Evolutionary conservation across 345 rosid species (phyloP), one percentile per base, ranked within the genome.

Genomic region (Balakata baccata): DNA sequence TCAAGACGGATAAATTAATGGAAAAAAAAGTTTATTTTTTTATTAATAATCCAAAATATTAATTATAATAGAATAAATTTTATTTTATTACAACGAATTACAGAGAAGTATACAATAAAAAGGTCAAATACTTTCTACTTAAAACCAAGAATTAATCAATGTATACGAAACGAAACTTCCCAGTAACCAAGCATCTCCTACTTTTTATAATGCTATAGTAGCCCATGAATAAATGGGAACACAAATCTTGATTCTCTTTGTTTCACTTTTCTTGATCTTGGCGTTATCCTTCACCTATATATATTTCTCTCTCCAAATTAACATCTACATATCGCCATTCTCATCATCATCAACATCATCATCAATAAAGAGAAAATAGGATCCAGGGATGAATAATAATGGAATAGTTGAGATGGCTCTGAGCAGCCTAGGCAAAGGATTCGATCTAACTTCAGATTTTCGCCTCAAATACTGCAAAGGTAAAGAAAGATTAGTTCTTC

Each of bases 401-500:
- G 77, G 64, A 46, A 76, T 78, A 47, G 84, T 87, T 22, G 89
- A 90, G 72, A 79, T 56, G 68, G 96, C 89, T 71, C 58, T 92
- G 4, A 81, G 77, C 72, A 85, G 97, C 86, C 84, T 95, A 0
- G 99, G 99, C 6, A 89, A 61, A 85, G 99, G 99, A 0, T 92
- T 95, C 71, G 99, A 95, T 84, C 75, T 95, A 49, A 89, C 99
- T 13, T 86, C 84, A 2, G 98, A 92, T 74, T 92, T 88, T 73
- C 83, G 89, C 39, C 91, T 92, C 66, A 89, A 84, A 68, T 92
- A 78, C 74, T 89, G 98, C 84, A 95, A 92, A 81, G 97, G 97
- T 37, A 74, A 87, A 12, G 68, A 80, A 13, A 85, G 97, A 59
- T 62, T 95, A 4, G 87, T 95, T 72, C 37, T 84, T 9, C 89